Evolutionary conservation across 192 early-diverging fungal genomes (phyloP).

Genomic region (Coemansia biformis): DNA sequence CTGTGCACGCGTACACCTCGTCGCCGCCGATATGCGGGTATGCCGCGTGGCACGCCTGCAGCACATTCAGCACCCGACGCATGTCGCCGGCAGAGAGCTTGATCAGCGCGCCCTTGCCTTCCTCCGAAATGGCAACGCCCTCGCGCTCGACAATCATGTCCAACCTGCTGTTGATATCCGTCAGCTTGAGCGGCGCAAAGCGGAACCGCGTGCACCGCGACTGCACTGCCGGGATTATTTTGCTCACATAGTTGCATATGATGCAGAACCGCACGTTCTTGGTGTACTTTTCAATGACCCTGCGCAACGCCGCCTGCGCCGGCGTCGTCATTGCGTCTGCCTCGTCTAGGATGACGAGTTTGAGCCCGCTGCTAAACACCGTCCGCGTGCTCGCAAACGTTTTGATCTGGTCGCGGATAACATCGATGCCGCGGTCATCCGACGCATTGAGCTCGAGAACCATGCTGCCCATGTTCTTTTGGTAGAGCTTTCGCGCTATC

Average conservation of each 20-base stretch:
- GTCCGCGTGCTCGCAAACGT: conserved; percentile 95
- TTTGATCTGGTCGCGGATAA: conserved; percentile 97
- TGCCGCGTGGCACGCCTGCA: conserved; percentile 89
- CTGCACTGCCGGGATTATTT: conserved; percentile 96
- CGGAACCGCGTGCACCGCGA: conserved; percentile 98
- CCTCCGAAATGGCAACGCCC: conserved; percentile 72
- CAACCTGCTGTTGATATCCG: conserved; percentile 76
- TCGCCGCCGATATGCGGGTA: conserved; percentile 69
- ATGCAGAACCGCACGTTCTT: conserved; percentile 97
- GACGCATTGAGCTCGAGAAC: conserved; percentile 97
- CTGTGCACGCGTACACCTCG: conserved; percentile 90
- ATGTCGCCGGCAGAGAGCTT: conserved; percentile 92
- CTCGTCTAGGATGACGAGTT: conserved; percentile 96
- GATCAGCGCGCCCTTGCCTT: conserved; percentile 76
- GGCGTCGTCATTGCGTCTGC: conserved; percentile 92
- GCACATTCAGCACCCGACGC: conserved; percentile 91
- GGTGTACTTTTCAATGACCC: conserved; percentile 99
- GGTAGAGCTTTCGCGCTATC: conserved; percentile 84
- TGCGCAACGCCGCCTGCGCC: conserved; percentile 87
- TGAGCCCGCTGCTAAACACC: conserved; percentile 89
- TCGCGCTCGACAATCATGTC: conserved; percentile 65
- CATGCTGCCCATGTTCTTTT: conserved; percentile 77
- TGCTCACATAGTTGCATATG: conserved; percentile 97
- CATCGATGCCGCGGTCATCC: conserved; percentile 97
- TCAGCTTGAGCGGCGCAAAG: conserved; percentile 79